These are phyloP conservation scores for Dictyostelium discoideum DNA, from an alignment of 78 protist species.

Conservation along the genomic window DNA sequence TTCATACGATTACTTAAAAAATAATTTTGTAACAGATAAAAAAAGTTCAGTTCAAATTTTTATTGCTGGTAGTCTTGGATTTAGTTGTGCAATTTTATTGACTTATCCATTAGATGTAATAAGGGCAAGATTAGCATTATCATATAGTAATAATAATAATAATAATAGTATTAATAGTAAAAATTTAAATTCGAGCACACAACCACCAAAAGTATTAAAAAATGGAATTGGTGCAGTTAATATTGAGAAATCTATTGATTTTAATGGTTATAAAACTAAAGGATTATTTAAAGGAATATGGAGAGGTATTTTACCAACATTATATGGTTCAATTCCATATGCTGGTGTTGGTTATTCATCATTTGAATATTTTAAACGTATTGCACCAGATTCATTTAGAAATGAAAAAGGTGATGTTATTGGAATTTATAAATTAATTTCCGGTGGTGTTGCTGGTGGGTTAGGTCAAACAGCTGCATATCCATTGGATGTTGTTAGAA, in stretches of 20 bases:
- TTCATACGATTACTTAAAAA: constrained; percentile 45
- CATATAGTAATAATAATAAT: neutral
- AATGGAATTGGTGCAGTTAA: constrained; percentile 36
- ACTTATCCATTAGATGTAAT: constrained; percentile 95
- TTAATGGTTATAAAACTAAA: constrained; percentile 22
- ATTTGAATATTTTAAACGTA: constrained; percentile 85
- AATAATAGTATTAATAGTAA: too few species aligned
- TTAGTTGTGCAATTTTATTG: constrained; percentile 76
- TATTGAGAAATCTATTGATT: neutral
- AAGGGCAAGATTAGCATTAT: constrained; percentile 83
- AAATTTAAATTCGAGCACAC: too few species aligned
- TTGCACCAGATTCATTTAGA: neutral
- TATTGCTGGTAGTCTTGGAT: constrained; percentile 85
- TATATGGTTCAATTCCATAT: constrained; percentile 93
- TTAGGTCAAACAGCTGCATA: constrained; percentile 89
- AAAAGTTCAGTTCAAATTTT: constrained; percentile 43
- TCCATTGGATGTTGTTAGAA: constrained; percentile 91
- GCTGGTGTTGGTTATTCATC: constrained; percentile 90
- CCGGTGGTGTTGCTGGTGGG: constrained; percentile 92
- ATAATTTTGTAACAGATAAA: neutral
- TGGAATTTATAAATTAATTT: constrained; percentile 37
- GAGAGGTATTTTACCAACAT: constrained; percentile 76
- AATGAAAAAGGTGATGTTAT: constrained; percentile 10
- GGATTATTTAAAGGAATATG: constrained; percentile 24
- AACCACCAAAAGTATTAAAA: neutral